These are phyloP conservation scores for Penicillium sp. DNA, from an alignment of 2,329 filamentous ascomycete species.

Conservation along the genomic window DNA sequence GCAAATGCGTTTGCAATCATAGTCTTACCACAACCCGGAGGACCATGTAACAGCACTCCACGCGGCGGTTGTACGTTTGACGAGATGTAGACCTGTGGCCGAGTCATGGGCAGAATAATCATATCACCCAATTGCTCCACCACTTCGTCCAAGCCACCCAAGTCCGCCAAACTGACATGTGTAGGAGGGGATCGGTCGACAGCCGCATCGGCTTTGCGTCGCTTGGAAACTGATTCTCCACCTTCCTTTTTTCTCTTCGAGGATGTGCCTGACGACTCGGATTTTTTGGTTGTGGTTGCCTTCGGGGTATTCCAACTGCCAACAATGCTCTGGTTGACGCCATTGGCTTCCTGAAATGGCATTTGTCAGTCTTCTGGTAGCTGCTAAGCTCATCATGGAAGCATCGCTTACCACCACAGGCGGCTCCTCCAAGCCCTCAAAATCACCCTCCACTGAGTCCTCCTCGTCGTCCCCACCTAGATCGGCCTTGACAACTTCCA, in stretches of 20 bases:
- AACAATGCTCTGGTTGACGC: constrained; percentile 66
- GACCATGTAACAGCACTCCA: constrained; percentile 77
- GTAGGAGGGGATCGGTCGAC: constrained; percentile 65
- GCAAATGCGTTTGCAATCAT: constrained; percentile 80
- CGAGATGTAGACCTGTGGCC: constrained; percentile 64
- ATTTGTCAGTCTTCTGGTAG: background rate
- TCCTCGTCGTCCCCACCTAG: constrained; percentile 56
- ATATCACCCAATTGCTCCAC: constrained; percentile 69
- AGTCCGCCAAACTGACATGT: constrained; percentile 67
- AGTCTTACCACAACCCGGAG: constrained; percentile 84
- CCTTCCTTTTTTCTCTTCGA: constrained; percentile 61
- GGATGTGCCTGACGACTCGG: constrained; percentile 30
- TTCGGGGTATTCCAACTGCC: constrained; percentile 54
- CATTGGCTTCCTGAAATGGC: constrained; percentile 52
- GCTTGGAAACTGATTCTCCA: constrained; percentile 67
- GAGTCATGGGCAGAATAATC: constrained; percentile 70
- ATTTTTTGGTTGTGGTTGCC: constrained; percentile 26
- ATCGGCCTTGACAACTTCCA: constrained; percentile 69
- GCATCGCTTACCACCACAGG: constrained; percentile 28
- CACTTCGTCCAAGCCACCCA: constrained; percentile 75
- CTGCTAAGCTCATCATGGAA: background rate
- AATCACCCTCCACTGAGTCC: constrained; percentile 52
- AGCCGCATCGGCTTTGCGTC: constrained; percentile 59
- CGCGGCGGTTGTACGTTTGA: constrained; percentile 69
- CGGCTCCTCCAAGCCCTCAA: constrained; percentile 49